Evolutionary conservation across 768 basidiomycete genomes (phyloP).

Genomic region (Amyloporia xantha): DNA sequence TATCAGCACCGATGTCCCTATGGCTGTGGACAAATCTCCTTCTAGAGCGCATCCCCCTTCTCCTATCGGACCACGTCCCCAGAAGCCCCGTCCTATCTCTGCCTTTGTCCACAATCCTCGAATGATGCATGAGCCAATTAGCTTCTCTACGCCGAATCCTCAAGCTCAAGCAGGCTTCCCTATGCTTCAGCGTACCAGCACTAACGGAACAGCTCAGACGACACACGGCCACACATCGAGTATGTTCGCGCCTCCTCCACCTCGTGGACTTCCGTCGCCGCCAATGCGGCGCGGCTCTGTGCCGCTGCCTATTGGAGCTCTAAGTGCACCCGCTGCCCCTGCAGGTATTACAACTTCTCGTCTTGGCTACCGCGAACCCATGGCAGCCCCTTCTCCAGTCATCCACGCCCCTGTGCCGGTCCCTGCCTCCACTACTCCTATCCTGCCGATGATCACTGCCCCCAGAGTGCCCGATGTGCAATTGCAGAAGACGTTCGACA

Average conservation of each 20-base stretch:
- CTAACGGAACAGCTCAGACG: neutral
- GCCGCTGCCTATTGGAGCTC: neutral
- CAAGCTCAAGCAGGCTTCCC: neutral
- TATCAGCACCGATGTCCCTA: slow-evolving; percentile 10
- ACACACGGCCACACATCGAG: neutral
- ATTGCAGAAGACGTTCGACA: slow-evolving; percentile 36
- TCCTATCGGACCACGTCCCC: slow-evolving; percentile 45
- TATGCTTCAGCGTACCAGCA: neutral
- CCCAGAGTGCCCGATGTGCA: slow-evolving; percentile 35
- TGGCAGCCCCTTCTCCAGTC: slow-evolving; percentile 11
- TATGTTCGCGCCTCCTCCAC: neutral
- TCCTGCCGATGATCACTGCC: slow-evolving; percentile 34
- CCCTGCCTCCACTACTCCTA: slow-evolving; percentile 11
- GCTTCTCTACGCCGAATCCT: neutral
- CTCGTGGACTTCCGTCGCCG: neutral
- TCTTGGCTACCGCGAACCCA: slow-evolving; percentile 5
- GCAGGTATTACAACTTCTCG: neutral
- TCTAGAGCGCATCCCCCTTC: slow-evolving; percentile 40
- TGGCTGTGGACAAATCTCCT: slow-evolving; percentile 12
- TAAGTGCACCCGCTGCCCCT: neutral
- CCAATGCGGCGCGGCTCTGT: neutral
- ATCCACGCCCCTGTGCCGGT: slow-evolving; percentile 20
- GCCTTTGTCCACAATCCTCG: slow-evolving; percentile 1
- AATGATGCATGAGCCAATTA: neutral
- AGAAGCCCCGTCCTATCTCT: slow-evolving; percentile 19